phyloP scores from a whole-genome alignment of 495 filamentous ascomycete genomes.

The Stereocaulon alpinum region DNA sequence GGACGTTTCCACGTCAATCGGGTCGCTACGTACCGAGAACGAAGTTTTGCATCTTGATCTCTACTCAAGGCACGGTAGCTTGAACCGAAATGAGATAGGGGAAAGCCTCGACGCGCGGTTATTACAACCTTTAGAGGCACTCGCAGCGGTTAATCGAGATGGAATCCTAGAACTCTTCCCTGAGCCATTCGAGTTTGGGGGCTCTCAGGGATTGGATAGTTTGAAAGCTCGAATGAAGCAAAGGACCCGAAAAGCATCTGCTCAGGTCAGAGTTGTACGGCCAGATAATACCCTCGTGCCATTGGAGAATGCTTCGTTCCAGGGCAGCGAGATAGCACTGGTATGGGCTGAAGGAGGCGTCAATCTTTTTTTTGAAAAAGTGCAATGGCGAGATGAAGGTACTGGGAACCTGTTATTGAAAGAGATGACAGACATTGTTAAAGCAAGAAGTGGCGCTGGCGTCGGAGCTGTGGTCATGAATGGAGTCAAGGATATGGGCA shows the following conservation, averaged over 20 bases:
- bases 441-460: slow-evolving; percentile 35
- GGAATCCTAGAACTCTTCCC: slow-evolving; percentile 49
- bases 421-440: slow-evolving; percentile 37
- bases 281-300: slow-evolving; percentile 39
- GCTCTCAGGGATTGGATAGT: slow-evolving; percentile 27
- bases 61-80: slow-evolving; percentile 22
- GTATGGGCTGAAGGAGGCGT: slow-evolving; percentile 48
- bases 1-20: slow-evolving; percentile 33
- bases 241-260: slow-evolving; percentile 40
- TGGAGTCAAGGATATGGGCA: slow-evolving; percentile 48
- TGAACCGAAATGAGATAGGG: slow-evolving; percentile 1
- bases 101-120: slow-evolving; percentile 10
- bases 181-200: slow-evolving; percentile 39
- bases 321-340: slow-evolving; percentile 38
- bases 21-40: slow-evolving; percentile 44
- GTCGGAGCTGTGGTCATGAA: slow-evolving; percentile 41
- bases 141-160: slow-evolving; percentile 43
- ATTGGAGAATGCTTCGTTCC: slow-evolving; percentile 38
- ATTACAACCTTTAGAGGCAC: slow-evolving; percentile 19
- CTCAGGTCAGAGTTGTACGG: slow-evolving; percentile 40
- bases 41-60: slow-evolving; percentile 35
- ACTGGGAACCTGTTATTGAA: slow-evolving; percentile 38
- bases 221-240: slow-evolving; percentile 39
- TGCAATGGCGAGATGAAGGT: slow-evolving; percentile 40
- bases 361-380: slow-evolving; percentile 44